phyloP scores from a whole-genome alignment of 2,329 filamentous ascomycete genomes.

The Colletotrichum paranaense region DNA sequence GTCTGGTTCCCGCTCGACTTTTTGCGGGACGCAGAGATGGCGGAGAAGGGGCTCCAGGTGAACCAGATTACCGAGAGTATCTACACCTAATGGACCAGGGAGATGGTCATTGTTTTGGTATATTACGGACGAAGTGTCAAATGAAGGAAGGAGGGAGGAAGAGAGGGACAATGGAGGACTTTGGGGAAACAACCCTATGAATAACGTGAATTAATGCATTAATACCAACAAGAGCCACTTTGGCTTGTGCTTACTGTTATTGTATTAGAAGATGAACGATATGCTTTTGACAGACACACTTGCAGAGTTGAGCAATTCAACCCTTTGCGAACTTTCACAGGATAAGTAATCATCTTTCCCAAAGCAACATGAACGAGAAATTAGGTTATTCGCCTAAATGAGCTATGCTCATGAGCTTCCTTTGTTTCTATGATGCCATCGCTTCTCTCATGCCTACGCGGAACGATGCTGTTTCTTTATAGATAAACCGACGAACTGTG shows the following conservation, averaged over 20 bases:
- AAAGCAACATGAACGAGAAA: too few relatives aligned
- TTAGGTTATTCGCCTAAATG: too few relatives aligned
- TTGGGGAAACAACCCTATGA: background rate
- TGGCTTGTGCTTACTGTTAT: background rate
- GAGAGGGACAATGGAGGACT: too few relatives aligned
- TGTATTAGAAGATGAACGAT: background rate
- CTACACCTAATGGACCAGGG: constrained; percentile 66
- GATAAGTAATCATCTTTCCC: too few relatives aligned
- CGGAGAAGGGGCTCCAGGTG: constrained; percentile 86
- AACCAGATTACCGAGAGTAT: constrained; percentile 90
- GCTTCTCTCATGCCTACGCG: too few relatives aligned
- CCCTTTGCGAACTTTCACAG: too few relatives aligned
- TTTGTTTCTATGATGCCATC: too few relatives aligned
- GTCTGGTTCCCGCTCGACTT: constrained; percentile 97
- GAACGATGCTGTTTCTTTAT: too few relatives aligned
- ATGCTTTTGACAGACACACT: background rate
- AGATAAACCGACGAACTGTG: too few relatives aligned
- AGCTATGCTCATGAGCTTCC: too few relatives aligned
- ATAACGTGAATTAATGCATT: constrained; percentile 26
- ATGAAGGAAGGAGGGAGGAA: constrained; percentile 39
- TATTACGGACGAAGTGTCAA: constrained; percentile 39
- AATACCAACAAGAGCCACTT: background rate
- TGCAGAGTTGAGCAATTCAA: background rate
- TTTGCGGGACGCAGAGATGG: constrained; percentile 86
- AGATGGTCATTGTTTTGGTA: too few relatives aligned